Percentiles rank a stretch among this genome's conserved stretches.
phyloP scores from a whole-genome alignment of 1,284 basidiomycete genomes.

The Cutaneotrichosporon cavernicola region DNA sequence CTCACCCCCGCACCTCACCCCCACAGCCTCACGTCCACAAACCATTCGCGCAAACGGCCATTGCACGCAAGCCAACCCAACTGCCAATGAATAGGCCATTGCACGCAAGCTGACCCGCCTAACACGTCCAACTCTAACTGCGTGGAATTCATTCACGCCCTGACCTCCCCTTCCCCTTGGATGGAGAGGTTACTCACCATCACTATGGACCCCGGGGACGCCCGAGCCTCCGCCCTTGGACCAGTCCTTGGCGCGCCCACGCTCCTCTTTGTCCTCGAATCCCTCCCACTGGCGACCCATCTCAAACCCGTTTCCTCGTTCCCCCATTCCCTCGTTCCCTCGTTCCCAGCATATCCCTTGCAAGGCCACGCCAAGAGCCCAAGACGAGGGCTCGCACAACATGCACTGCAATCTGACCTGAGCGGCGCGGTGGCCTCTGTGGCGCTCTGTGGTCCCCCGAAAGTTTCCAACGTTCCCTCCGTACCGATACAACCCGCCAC shows the following conservation, averaged over 20 bases:
- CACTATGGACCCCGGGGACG: slow-evolving; percentile 4
- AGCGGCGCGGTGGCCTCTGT: not conserved
- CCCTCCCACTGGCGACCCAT: not conserved
- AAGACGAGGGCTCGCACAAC: no score
- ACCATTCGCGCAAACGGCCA: no score
- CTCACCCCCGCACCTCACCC: no score
- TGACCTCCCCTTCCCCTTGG: not conserved
- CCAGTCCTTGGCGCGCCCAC: slow-evolving; percentile 6
- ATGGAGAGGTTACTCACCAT: slow-evolving; percentile 12
- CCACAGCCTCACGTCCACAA: no score
- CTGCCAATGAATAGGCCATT: no score
- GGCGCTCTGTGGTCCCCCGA: not conserved
- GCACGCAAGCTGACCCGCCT: no score
- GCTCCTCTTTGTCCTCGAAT: not conserved
- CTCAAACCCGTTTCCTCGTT: not conserved
- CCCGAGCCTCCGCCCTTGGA: not conserved
- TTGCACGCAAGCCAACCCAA: no score
- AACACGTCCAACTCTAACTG: no score
- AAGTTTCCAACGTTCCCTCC: not conserved
- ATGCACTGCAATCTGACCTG: slow-evolving; percentile 9
- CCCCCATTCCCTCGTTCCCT: not conserved
- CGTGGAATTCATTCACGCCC: not conserved
- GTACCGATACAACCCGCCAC: not conserved
- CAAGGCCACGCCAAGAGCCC: no score
- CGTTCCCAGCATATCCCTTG: no score